Conservation (phyloP, 1,284 basidiomycete species). For the Papiliotrema flavescens region DNA sequence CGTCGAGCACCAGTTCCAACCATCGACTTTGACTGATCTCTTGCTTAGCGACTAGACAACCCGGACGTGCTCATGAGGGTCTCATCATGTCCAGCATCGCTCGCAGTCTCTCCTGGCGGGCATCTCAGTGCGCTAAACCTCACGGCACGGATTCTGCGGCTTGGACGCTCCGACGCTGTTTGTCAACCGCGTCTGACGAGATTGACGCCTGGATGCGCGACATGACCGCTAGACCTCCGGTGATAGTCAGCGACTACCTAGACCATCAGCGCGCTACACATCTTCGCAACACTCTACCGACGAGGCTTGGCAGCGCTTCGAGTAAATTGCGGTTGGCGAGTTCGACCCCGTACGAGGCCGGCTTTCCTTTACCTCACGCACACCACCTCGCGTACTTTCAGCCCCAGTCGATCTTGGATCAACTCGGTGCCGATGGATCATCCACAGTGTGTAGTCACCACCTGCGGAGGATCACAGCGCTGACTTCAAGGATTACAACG, state of each 20-base stretch:
- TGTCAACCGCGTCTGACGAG: too few relatives aligned
- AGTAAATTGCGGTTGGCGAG: conserved; percentile 38
- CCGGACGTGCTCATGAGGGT: too few relatives aligned
- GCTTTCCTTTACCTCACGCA: conserved; percentile 54
- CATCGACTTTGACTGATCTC: too few relatives aligned
- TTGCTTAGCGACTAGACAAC: too few relatives aligned
- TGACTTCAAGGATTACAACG: conserved; percentile 46
- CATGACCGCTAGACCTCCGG: too few relatives aligned
- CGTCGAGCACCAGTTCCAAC: too few relatives aligned
- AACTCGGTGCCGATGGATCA: conserved; percentile 61
- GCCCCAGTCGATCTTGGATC: conserved; percentile 58
- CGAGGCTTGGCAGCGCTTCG: conserved; percentile 53
- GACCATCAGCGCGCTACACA: conserved; percentile 17
- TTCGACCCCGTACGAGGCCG: not conserved
- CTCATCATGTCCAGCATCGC: too few relatives aligned
- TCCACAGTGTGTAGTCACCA: conserved; percentile 55
- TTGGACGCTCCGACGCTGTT: too few relatives aligned
- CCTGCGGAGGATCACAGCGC: conserved; percentile 24
- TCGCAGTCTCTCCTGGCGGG: too few relatives aligned
- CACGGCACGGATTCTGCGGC: too few relatives aligned
- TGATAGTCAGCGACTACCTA: conserved; percentile 2
- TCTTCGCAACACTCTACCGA: conserved; percentile 58
- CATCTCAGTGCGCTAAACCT: too few relatives aligned
- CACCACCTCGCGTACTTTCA: conserved; percentile 75
- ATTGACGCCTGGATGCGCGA: too few relatives aligned